These are phyloP conservation scores for Diaporthe longicolla DNA, from an alignment of 2,329 filamentous ascomycete genomes.

Conservation along the genomic window DNA sequence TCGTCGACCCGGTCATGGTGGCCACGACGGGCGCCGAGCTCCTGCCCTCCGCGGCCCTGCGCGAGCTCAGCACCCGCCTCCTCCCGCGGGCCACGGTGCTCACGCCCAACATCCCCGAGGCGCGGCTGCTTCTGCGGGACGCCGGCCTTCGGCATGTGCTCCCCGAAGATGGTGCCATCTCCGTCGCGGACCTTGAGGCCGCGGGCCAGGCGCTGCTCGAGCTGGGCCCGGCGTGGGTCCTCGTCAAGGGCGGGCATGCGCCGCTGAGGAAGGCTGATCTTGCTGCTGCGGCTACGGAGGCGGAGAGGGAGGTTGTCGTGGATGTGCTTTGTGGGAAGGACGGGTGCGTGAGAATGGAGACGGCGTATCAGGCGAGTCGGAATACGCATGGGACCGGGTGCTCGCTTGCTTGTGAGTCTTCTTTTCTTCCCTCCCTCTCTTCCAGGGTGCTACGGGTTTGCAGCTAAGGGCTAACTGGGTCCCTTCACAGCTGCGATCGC, in stretches of 20 bases:
- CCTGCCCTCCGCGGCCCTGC: slow-evolving; percentile 75
- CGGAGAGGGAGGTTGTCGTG: slow-evolving; percentile 77
- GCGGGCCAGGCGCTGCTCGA: slow-evolving; percentile 76
- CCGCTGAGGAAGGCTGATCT: slow-evolving; percentile 78
- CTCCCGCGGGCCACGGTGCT: slow-evolving; percentile 77
- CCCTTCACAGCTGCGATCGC: slow-evolving; percentile 75
- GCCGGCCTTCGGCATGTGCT: slow-evolving; percentile 62
- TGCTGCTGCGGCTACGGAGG: slow-evolving; percentile 68
- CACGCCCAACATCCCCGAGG: slow-evolving; percentile 85
- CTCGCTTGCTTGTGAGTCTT: slow-evolving; percentile 83
- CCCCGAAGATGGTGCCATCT: slow-evolving; percentile 54
- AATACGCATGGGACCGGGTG: slow-evolving; percentile 97
- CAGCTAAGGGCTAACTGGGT: not conserved
- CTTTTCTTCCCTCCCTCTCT: not conserved
- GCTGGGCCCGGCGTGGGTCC: slow-evolving; percentile 83
- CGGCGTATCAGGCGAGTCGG: slow-evolving; percentile 77
- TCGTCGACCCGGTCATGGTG: slow-evolving; percentile 92
- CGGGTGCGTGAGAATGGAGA: slow-evolving; percentile 74
- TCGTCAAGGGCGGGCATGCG: slow-evolving; percentile 93
- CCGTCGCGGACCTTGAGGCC: slow-evolving; percentile 74
- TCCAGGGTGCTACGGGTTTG: not conserved
- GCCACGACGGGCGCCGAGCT: slow-evolving; percentile 83
- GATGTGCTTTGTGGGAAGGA: slow-evolving; percentile 80
- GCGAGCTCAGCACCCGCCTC: slow-evolving; percentile 70
- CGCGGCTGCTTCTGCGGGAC: slow-evolving; percentile 72